Conservation (phyloP, 257 asterid genomes). For the Echites panduratus region DNA sequence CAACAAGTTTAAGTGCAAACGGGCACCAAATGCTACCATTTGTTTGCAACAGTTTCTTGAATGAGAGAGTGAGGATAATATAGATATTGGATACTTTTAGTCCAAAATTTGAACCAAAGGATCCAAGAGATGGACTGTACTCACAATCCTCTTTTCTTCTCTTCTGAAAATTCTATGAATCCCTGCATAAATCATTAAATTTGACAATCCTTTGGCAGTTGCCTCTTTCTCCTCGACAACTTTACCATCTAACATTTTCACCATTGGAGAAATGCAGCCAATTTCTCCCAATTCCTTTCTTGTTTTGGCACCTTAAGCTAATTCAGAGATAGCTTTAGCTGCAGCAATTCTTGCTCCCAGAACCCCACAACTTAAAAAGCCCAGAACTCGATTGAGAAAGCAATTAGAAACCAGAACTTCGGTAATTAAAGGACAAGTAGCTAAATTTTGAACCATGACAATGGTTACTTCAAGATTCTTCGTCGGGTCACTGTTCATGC, state of each 20-base stretch:
- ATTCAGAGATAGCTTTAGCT: conserved; percentile 50
- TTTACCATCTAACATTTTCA: conserved; percentile 68
- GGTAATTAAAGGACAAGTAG: conserved; percentile 46
- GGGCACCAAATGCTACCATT: conserved; percentile 60
- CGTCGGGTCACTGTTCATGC: too few species aligned
- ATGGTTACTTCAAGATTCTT: conserved; percentile 57
- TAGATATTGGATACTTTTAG: conserved; percentile 35
- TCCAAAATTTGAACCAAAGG: conserved; percentile 42
- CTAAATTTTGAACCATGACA: conserved; percentile 49
- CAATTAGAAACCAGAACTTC: conserved; percentile 54
- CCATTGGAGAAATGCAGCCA: conserved; percentile 54
- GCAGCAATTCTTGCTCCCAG: conserved; percentile 60
- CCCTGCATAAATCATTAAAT: conserved; percentile 41
- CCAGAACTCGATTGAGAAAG: conserved; percentile 40
- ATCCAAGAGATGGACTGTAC: conserved; percentile 53
- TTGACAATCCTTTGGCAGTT: conserved; percentile 50
- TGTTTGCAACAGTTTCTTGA: conserved; percentile 69
- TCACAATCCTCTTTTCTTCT: conserved; percentile 59
- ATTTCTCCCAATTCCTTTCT: conserved; percentile 73
- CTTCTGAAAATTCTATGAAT: conserved; percentile 59
- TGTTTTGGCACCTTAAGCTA: conserved; percentile 44
- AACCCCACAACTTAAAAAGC: conserved; percentile 46
- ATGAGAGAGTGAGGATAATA: conserved; percentile 44
- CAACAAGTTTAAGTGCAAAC: conserved; percentile 57
- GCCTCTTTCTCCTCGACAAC: conserved; percentile 71